Conservation (phyloP, 169 alveolate species). For the Plasmodium inui region DNA sequence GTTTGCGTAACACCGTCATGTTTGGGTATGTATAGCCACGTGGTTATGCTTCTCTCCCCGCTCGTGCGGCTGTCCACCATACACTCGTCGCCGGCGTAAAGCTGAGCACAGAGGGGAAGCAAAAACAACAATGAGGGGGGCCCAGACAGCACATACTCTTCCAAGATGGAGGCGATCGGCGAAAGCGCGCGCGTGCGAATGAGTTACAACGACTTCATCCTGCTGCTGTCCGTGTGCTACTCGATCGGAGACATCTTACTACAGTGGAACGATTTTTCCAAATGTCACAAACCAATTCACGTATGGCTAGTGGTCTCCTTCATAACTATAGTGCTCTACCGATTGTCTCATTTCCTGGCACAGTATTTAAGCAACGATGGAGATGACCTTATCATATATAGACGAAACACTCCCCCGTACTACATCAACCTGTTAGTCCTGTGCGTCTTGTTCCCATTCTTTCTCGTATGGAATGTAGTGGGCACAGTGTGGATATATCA, state of each 20-base stretch:
- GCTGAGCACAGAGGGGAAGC: not conserved
- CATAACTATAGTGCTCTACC: conserved; percentile 78
- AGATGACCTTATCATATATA: conserved; percentile 80
- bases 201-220: conserved; percentile 80
- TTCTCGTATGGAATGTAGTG: conserved; percentile 81
- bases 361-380: conserved; percentile 82
- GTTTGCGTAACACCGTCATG: too few relatives aligned
- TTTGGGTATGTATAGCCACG: not conserved
- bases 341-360: conserved; percentile 82
- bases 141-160: not conserved
- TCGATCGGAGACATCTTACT: conserved; percentile 82
- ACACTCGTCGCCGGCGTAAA: not conserved
- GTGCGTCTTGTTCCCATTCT: conserved; percentile 82
- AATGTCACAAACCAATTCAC: conserved; percentile 84
- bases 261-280: conserved; percentile 83
- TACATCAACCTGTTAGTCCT: conserved; percentile 80
- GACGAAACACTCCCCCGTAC: conserved; percentile 82
- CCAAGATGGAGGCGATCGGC: conserved; percentile 10
- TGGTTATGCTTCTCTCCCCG: not conserved
- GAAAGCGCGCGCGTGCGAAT: conserved; percentile 17
- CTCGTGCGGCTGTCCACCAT: not conserved
- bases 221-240: conserved; percentile 81
- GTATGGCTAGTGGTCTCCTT: conserved; percentile 84
- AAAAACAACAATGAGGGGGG: not conserved
- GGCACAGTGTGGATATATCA: conserved; percentile 83